These are phyloP conservation scores for Magnaporthiopsis incrustans DNA, from an alignment of 2,329 filamentous ascomycete species.

Conservation along the genomic window DNA sequence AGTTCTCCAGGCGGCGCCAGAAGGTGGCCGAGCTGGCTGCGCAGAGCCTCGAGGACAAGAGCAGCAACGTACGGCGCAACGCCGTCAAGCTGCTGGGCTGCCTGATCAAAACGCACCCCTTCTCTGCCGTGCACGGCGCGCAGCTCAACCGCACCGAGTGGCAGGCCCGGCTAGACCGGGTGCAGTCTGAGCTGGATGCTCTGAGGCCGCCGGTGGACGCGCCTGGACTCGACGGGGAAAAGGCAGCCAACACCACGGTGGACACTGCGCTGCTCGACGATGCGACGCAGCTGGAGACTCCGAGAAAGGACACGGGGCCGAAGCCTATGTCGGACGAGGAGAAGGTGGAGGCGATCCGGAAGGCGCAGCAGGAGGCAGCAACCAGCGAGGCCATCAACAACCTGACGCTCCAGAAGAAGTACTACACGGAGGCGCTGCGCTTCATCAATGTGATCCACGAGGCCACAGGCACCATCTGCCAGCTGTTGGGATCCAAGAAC, in stretches of 20 bases:
- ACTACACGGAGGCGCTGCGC: slow-evolving; percentile 85
- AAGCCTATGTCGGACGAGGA: slow-evolving; percentile 69
- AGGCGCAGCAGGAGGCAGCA: slow-evolving; percentile 77
- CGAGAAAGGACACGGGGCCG: slow-evolving; percentile 39
- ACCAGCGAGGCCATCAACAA: slow-evolving; percentile 84
- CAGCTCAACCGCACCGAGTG: slow-evolving; percentile 80
- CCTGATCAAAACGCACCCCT: slow-evolving; percentile 89
- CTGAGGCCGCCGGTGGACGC: slow-evolving; percentile 70
- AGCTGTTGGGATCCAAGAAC: slow-evolving; percentile 87
- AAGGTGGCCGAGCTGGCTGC: slow-evolving; percentile 80
- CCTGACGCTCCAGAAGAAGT: slow-evolving; percentile 78
- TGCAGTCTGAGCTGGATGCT: slow-evolving; percentile 73
- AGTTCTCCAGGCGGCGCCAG: slow-evolving; percentile 88
- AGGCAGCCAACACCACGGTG: slow-evolving; percentile 53
- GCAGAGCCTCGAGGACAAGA: slow-evolving; percentile 91
- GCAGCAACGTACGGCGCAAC: slow-evolving; percentile 91
- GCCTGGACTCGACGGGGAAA: slow-evolving; percentile 54
- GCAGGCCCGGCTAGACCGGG: slow-evolving; percentile 71
- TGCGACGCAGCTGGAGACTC: slow-evolving; percentile 70
- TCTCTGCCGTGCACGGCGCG: slow-evolving; percentile 83
- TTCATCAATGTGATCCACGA: slow-evolving; percentile 90
- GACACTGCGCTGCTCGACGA: slow-evolving; percentile 79
- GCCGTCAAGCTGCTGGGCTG: slow-evolving; percentile 87
- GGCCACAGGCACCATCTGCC: slow-evolving; percentile 71
- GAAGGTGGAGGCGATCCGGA: slow-evolving; percentile 63